phyloP scores from a whole-genome alignment of 208 protist genomes.

The Trypanosoma rangeli region DNA sequence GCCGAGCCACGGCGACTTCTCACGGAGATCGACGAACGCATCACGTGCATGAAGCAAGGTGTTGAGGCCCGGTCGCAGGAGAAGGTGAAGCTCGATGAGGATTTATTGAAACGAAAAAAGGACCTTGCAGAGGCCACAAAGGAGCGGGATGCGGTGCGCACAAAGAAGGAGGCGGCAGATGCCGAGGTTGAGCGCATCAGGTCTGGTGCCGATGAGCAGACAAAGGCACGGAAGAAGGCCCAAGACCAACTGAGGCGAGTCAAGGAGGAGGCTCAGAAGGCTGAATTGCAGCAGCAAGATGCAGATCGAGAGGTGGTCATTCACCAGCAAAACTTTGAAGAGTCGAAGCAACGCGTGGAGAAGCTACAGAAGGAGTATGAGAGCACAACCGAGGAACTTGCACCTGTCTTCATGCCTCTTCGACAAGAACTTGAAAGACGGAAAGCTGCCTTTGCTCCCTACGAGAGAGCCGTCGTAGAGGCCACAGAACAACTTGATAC shows the following conservation, averaged over 20 bases:
- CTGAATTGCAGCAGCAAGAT: constrained; percentile 75
- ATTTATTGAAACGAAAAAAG: constrained; percentile 58
- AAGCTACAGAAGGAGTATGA: constrained; percentile 68
- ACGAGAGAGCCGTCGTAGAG: constrained; percentile 73
- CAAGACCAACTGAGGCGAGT: constrained; percentile 84
- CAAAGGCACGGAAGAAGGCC: constrained; percentile 65
- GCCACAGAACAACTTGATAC: constrained; percentile 55
- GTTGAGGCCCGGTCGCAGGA: constrained; percentile 37
- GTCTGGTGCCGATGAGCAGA: constrained; percentile 66
- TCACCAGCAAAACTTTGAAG: constrained; percentile 80
- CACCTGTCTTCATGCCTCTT: constrained; percentile 73
- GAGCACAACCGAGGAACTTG: constrained; percentile 71
- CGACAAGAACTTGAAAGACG: constrained; percentile 92
- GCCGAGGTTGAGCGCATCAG: constrained; percentile 75
- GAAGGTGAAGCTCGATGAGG: constrained; percentile 59
- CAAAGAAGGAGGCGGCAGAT: constrained; percentile 61
- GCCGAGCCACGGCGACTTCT: constrained; percentile 69
- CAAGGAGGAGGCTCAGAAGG: constrained; percentile 76
- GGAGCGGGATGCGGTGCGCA: constrained; percentile 57
- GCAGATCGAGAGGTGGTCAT: constrained; percentile 81
- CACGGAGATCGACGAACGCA: constrained; percentile 67
- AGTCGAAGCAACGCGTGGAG: constrained; percentile 56
- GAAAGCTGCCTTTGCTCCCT: constrained; percentile 89
- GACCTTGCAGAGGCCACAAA: constrained; percentile 54
- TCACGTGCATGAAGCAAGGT: constrained; percentile 52